phyloP scores from a whole-genome alignment of 2,329 filamentous ascomycete genomes.

The Cladophialophora exuberans region DNA sequence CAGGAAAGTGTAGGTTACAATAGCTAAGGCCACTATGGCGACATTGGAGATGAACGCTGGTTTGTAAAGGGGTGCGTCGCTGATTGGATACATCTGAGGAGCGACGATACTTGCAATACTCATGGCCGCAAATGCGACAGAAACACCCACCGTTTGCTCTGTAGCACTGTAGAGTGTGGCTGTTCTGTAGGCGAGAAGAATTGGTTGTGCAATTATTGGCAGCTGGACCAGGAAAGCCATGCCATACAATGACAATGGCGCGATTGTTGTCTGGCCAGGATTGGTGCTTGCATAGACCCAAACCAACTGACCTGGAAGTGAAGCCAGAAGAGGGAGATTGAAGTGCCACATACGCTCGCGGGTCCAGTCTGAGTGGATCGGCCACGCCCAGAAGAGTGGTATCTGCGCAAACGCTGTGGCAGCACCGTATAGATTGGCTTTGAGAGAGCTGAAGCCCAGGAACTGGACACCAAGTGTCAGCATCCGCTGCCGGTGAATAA shows the following conservation, averaged over 20 bases:
- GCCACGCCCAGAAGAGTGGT: slow-evolving; percentile 26
- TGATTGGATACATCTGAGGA: slow-evolving; percentile 21
- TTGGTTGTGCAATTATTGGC: slow-evolving; percentile 26
- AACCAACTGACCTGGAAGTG: slow-evolving; percentile 31
- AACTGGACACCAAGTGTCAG: no score
- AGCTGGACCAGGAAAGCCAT: slow-evolving; percentile 30
- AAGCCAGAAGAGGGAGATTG: slow-evolving; percentile 22
- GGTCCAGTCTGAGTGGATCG: slow-evolving; percentile 29
- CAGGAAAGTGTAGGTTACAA: slow-evolving; percentile 20
- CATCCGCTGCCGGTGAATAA: no score
- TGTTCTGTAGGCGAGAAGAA: slow-evolving; percentile 18
- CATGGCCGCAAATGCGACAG: slow-evolving; percentile 29
- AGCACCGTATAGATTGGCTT: slow-evolving; percentile 31
- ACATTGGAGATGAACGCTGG: slow-evolving; percentile 22
- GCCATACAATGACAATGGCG: slow-evolving; percentile 25
- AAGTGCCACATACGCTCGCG: slow-evolving; percentile 34
- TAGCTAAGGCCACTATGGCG: slow-evolving; percentile 15
- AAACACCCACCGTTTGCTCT: slow-evolving; percentile 32
- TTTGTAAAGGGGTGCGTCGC: slow-evolving; percentile 17
- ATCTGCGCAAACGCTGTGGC: slow-evolving; percentile 27
- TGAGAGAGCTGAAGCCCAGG: slow-evolving; percentile 21
- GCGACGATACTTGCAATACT: slow-evolving; percentile 29
- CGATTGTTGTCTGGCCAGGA: slow-evolving; percentile 18
- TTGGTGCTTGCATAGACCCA: slow-evolving; percentile 31
- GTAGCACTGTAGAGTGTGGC: slow-evolving; percentile 31